phyloP scores from a whole-genome alignment of 2,329 filamentous ascomycete genomes.

The Alternaria triticina region DNA sequence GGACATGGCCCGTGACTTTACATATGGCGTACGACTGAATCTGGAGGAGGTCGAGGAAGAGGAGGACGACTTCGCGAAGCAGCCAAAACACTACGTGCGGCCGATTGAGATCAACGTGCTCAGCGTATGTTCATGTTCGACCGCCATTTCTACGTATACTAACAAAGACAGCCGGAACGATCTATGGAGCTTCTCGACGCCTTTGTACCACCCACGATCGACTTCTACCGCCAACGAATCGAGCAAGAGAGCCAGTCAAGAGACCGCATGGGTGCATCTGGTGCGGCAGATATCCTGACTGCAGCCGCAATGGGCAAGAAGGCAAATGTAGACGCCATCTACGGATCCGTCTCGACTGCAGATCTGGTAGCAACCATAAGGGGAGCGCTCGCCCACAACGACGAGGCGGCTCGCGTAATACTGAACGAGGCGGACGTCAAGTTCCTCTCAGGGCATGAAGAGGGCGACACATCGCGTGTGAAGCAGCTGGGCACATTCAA shows the following conservation, averaged over 20 bases:
- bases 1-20: constrained; percentile 55
- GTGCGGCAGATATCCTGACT: constrained; percentile 45
- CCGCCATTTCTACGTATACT: constrained; percentile 12
- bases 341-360: constrained; percentile 61
- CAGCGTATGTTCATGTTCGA: constrained; percentile 37
- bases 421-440: constrained; percentile 58
- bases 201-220: constrained; percentile 55
- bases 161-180: constrained; percentile 47
- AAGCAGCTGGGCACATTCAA: constrained; percentile 61
- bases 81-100: constrained; percentile 39
- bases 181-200: constrained; percentile 56
- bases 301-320: constrained; percentile 44
- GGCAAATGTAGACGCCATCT: constrained; percentile 48
- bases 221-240: constrained; percentile 56
- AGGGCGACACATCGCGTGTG: constrained; percentile 52
- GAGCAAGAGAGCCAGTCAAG: constrained; percentile 42
- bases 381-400: constrained; percentile 57
- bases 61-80: constrained; percentile 21
- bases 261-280: constrained; percentile 43
- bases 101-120: constrained; percentile 51
- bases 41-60: constrained; percentile 38
- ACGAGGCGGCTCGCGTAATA: constrained; percentile 59
- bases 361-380: constrained; percentile 60
- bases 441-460: constrained; percentile 52
- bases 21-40: constrained; percentile 48